phyloP scores from a whole-genome alignment of 306 rosid species.

The Cucurbita pepo region DNA sequence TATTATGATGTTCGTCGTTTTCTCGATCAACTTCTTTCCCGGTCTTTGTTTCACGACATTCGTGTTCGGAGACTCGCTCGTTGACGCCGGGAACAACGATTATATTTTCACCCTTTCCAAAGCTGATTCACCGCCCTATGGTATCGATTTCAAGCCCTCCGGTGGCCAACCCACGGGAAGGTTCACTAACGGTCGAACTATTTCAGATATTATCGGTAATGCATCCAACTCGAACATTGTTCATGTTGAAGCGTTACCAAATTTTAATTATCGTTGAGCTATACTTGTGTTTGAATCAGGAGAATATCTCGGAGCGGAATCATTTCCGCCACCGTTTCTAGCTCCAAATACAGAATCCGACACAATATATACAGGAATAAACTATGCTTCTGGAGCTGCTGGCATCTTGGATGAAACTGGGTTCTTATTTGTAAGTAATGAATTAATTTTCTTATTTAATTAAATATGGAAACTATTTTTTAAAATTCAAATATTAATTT shows the following conservation, averaged over 20 bases:
- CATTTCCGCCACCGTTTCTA: constrained; percentile 44
- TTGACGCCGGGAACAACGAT: constrained; percentile 40
- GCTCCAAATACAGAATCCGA: constrained; percentile 27
- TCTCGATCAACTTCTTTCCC: neutral
- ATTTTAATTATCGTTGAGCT: too few relatives aligned
- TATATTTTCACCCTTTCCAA: constrained; percentile 40
- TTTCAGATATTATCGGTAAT: constrained; percentile 30
- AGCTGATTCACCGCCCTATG: constrained; percentile 34
- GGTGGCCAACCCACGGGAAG: constrained; percentile 36
- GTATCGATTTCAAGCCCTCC: constrained; percentile 37
- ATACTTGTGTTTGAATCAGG: constrained; percentile 5
- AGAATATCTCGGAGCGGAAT: constrained; percentile 31
- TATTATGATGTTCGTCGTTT: neutral
- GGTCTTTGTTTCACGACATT: constrained; percentile 17
- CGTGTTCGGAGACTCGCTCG: constrained; percentile 44
- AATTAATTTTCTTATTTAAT: too few relatives aligned
- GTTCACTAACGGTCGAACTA: constrained; percentile 41
- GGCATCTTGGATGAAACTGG: constrained; percentile 40
- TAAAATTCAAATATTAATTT: too few relatives aligned
- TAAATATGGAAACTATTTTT: too few relatives aligned
- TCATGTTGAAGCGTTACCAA: too few relatives aligned
- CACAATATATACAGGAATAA: constrained; percentile 22
- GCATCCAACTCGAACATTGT: too few relatives aligned
- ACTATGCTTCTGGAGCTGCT: constrained; percentile 43
- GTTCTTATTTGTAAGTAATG: constrained; percentile 21